Evolutionary conservation across 176 grass and related monocot genomes (phyloP).

Genomic region (Oryza meyeriana): DNA sequence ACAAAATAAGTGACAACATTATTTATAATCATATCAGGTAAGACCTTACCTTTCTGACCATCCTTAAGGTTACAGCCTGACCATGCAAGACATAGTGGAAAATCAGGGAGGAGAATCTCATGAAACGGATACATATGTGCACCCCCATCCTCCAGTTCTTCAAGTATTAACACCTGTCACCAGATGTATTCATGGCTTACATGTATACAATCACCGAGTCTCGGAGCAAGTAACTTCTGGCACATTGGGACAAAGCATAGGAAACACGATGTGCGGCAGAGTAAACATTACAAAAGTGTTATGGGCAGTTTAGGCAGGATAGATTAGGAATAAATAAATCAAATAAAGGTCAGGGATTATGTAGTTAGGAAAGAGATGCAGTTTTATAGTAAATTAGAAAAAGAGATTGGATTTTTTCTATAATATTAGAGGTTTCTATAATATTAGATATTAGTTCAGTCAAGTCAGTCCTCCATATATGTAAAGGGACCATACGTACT

Average conservation of each 20-base stretch:
- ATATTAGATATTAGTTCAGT: too few species aligned
- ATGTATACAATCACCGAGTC: background rate
- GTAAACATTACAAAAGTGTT: background rate
- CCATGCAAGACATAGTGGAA: constrained; percentile 78
- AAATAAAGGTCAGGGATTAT: too few species aligned
- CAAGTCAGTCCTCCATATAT: too few species aligned
- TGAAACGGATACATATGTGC: constrained; percentile 86
- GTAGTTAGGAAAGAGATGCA: too few species aligned
- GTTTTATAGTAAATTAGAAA: too few species aligned
- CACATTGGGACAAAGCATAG: background rate
- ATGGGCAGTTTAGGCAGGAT: too few species aligned
- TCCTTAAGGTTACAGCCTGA: constrained; percentile 65
- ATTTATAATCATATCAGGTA: too few species aligned
- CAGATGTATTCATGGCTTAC: background rate
- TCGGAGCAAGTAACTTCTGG: background rate
- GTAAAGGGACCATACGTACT: too few species aligned
- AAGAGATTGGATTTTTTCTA: too few species aligned
- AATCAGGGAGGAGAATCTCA: constrained; percentile 75
- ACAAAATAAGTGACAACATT: background rate
- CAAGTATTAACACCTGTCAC: constrained; percentile 63
- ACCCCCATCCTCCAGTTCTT: constrained; percentile 73
- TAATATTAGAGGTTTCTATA: too few species aligned
- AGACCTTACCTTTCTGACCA: constrained; percentile 65
- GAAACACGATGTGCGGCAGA: background rate
- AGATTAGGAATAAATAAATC: too few species aligned